Conservation (phyloP, 2,329 filamentous ascomycete species). For the Colletotrichum tamarilloi region DNA sequence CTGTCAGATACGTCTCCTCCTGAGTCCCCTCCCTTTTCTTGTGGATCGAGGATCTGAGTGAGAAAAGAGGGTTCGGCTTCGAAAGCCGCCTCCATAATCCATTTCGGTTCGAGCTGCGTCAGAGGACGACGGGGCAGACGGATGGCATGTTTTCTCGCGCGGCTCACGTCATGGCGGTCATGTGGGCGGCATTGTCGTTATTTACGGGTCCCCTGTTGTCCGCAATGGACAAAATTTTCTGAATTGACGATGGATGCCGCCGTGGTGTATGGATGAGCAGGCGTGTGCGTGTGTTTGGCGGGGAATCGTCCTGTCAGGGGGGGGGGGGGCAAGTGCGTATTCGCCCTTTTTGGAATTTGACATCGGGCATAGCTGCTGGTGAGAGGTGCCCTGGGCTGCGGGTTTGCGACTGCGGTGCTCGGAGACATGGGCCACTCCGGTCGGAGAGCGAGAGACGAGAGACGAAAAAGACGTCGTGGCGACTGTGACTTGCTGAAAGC, state of each 20-base stretch:
- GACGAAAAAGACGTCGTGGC: neutral
- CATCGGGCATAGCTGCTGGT: neutral
- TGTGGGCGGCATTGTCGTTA: slow-evolving; percentile 4
- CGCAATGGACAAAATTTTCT: neutral
- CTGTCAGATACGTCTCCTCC: neutral
- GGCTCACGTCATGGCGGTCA: slow-evolving; percentile 27
- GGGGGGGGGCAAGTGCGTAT: neutral
- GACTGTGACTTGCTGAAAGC: neutral
- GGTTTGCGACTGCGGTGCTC: neutral
- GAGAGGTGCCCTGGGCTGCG: neutral
- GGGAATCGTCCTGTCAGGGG: slow-evolving; percentile 2
- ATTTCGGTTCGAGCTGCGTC: slow-evolving; percentile 2
- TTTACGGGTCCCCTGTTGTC: slow-evolving; percentile 9
- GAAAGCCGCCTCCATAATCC: neutral
- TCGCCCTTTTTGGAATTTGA: neutral
- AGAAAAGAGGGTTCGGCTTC: neutral
- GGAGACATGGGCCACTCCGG: slow-evolving; percentile 6
- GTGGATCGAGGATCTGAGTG: neutral
- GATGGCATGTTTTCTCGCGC: slow-evolving; percentile 32
- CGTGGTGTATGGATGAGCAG: neutral
- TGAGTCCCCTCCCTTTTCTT: neutral
- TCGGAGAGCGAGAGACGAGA: slow-evolving; percentile 2
- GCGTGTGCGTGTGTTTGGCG: slow-evolving; percentile 5
- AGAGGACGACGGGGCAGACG: neutral
- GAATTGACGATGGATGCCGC: neutral